Conservation (phyloP, 208 protist species). For the Trypanosoma rangeli region DNA sequence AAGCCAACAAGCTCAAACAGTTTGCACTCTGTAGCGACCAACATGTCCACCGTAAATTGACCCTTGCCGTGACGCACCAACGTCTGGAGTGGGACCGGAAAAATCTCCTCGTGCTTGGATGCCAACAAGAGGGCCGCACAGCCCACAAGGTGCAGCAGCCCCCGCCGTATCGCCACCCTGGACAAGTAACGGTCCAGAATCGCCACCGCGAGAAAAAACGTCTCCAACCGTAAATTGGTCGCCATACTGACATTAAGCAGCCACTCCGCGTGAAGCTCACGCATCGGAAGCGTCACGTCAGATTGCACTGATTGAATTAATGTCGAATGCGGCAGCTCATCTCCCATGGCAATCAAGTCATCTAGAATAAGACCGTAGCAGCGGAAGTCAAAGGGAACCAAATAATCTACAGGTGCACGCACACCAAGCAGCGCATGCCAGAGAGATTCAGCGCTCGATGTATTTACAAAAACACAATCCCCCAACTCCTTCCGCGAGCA, state of each 20-base stretch:
- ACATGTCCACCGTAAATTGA: constrained; percentile 75
- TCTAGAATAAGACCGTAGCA: constrained; percentile 60
- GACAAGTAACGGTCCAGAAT: constrained; percentile 86
- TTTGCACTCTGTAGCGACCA: constrained; percentile 50
- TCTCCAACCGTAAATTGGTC: constrained; percentile 52
- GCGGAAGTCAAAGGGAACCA: constrained; percentile 33
- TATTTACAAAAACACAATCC: constrained; percentile 16
- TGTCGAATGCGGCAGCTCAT: constrained; percentile 23
- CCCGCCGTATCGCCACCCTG: constrained; percentile 45
- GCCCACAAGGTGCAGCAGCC: constrained; percentile 51
- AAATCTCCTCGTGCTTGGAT: constrained; percentile 98
- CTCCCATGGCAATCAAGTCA: constrained; percentile 69
- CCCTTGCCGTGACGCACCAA: constrained; percentile 93
- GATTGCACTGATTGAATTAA: constrained; percentile 12
- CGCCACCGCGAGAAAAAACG: constrained; percentile 74
- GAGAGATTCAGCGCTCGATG: constrained; percentile 21
- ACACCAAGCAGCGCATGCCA: constrained; percentile 28
- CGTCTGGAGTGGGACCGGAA: constrained; percentile 80
- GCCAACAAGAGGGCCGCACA: constrained; percentile 95
- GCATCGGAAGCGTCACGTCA: constrained; percentile 25
- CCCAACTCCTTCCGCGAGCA: constrained; percentile 34
- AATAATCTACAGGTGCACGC: constrained; percentile 28
- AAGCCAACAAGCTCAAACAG: constrained; percentile 50
- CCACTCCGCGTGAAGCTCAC: constrained; percentile 33
- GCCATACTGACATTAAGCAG: constrained; percentile 30